Percentiles rank a stretch among this genome's conserved stretches.
Evolutionary conservation across 441 rosid genomes (phyloP).

Genomic region (Daphne laureola): DNA sequence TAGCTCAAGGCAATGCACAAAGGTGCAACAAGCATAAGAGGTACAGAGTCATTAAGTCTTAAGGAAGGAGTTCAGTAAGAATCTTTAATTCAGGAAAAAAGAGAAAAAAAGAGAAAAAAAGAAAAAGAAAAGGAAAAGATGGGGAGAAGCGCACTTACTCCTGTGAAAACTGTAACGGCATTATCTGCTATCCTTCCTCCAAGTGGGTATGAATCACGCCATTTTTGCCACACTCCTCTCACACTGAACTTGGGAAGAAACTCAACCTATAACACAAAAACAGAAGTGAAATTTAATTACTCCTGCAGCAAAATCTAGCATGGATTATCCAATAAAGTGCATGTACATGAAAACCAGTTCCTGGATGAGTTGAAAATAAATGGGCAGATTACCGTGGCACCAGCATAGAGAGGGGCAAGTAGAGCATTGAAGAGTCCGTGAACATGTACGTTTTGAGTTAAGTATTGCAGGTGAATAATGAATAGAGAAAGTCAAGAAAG

Average conservation of each 20-base stretch:
- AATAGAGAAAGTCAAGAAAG: constrained; percentile 13
- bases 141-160: constrained; percentile 44
- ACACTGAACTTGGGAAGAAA: constrained; percentile 94
- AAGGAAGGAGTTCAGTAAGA: no score
- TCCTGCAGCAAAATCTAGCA: constrained; percentile 7
- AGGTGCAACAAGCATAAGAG: no score
- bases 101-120: no score
- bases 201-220: constrained; percentile 72
- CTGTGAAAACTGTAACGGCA: constrained; percentile 81
- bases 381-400: constrained; percentile 50
- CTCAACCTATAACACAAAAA: constrained; percentile 63
- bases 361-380: constrained; percentile 4
- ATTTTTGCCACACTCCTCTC: constrained; percentile 89
- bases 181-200: constrained; percentile 43
- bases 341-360: constrained; percentile 2
- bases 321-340: constrained; percentile 8
- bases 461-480: constrained; percentile 28
- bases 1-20: not conserved
- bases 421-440: constrained; percentile 93
- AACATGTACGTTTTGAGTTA: constrained; percentile 58
- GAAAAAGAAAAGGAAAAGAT: no score
- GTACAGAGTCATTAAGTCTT: no score
- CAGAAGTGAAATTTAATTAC: constrained; percentile 10
- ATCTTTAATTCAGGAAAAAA: no score
- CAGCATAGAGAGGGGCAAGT: constrained; percentile 83